Evolutionary conservation across 2,329 filamentous ascomycete genomes (phyloP), one percentile per base, ranked within the genome.

Genomic region (Fusarium succisae): DNA sequence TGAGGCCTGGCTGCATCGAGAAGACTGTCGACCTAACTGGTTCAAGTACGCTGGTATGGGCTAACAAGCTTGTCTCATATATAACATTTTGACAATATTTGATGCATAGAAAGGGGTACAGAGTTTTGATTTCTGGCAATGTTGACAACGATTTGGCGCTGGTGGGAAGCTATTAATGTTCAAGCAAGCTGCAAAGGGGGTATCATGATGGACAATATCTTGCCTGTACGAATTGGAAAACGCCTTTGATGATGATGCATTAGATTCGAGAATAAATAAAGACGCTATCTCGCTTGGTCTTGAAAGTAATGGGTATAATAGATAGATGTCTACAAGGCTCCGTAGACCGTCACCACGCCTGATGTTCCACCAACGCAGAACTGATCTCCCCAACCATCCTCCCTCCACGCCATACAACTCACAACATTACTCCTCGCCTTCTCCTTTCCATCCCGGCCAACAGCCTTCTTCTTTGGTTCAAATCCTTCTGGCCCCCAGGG

Each of bases 11-110:
- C 86, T 99, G 51, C 90, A 95, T 78, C 92, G 92, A 79, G 96
- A 99, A 82, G 96, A 99, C 82, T 99, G 96, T 83, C 89, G 96
- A 70, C 94, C 96, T 24, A 95, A 95, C 81, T 99, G 96, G 94
- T 98, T 99, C 88, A 97, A 98, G 85, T 96, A 93, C 80, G 94
- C 93, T 26, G 94, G 95, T 60, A 94, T 93, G 87, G 91, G 91
- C 79, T 97, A 44, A 35, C 43, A 13, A 63, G 26, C 20, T 38
- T 44, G 28, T 55, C 32, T 56, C 32, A 22, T 11, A 38, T 18
- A 38, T 18, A 50, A 60, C 63, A 54, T 69, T 44, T 35, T n/a
- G 65, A 55, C 47, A 48, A 67, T 6, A n/a, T 58, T 53, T 55
- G 54, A 70, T 66, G 38, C 45, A 73, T 71, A 66, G 43, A 70